phyloP scores from a whole-genome alignment of 129 eudicot genomes.

The Calendula officinalis region DNA sequence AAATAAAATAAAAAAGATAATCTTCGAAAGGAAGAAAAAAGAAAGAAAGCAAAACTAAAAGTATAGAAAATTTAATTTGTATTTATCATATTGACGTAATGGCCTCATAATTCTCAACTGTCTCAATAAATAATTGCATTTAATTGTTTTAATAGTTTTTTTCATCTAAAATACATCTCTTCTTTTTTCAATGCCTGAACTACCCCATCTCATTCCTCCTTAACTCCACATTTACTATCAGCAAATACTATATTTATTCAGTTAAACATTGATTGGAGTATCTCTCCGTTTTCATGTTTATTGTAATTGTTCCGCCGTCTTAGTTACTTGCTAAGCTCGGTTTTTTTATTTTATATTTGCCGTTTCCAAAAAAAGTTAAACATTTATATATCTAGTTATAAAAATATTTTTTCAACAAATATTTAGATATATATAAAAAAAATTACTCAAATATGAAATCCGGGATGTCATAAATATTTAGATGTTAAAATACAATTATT shows the following conservation, averaged over 20 bases:
- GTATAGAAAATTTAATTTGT: conserved; percentile 30
- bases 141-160: conserved; percentile 30
- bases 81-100: conserved; percentile 42
- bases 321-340: no score
- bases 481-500: neutral
- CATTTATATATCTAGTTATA: neutral
- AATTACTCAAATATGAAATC: conserved; percentile 11
- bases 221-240: conserved; percentile 36
- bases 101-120: conserved; percentile 43
- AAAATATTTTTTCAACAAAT: neutral
- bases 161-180: conserved; percentile 35
- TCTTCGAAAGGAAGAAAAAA: conserved; percentile 3
- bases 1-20: neutral
- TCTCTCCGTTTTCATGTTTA: no score
- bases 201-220: conserved; percentile 43
- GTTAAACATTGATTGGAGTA: neutral
- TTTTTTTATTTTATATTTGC: no score
- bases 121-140: conserved; percentile 41
- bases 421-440: neutral
- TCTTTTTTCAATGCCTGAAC: conserved; percentile 41
- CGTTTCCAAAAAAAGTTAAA: neutral
- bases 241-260: conserved; percentile 7
- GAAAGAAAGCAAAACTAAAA: neutral
- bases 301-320: no score
- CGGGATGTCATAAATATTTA: neutral